Evolutionary conservation across 805 yeast genomes (phyloP), one percentile per base, ranked within the genome.

Genomic region (Kluyveromyces dobzhanskii): DNA sequence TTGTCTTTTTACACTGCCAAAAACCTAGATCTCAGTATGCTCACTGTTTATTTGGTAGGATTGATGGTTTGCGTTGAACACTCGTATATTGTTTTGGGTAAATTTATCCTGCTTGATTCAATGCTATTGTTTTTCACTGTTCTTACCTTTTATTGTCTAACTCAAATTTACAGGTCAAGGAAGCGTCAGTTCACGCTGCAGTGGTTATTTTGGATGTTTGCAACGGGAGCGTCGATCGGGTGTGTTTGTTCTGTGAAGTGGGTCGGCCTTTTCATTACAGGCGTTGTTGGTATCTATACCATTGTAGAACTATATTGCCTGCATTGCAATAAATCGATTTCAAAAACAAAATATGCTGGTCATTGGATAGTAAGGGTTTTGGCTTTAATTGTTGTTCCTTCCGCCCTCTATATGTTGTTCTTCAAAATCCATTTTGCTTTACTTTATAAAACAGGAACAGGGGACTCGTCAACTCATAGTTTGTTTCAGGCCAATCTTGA

Each of bases 51-150:
- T 82, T 66, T 88, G 36, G 74, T 87, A 44, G 72, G 90, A 18
- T 59, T 85, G 41, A 79, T 86, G 88, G 86, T 83, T 30, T 64
- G 82, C 32, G 71, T 85, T 49, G 97, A 92, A 61, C 75, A 76
- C 57, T 78, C 94, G 1, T 86, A 85, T 53, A 78, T 85, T 44
- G 83, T 92, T 1, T 72, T 92, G 51, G 87, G 92, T 13, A 82
- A 87, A 59, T 86, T 92, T 58, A 92, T 92, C 49, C 67, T 92
- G 43, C 73, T 92, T 48, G 98, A 92, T 63, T 85, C 97, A 7
- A 85, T 87, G 77, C 75, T 92, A 36, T 69, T 87, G 46, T 81
- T 88, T 56, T 88, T 90, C 71, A 86, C 96, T 9, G 80, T 81
- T 37, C 69, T 87, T n/a, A 81, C 96, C 5, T 70, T 85, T 42